phyloP scores from a whole-genome alignment of 768 basidiomycete species.

The Paxillus rubicundulus region DNA sequence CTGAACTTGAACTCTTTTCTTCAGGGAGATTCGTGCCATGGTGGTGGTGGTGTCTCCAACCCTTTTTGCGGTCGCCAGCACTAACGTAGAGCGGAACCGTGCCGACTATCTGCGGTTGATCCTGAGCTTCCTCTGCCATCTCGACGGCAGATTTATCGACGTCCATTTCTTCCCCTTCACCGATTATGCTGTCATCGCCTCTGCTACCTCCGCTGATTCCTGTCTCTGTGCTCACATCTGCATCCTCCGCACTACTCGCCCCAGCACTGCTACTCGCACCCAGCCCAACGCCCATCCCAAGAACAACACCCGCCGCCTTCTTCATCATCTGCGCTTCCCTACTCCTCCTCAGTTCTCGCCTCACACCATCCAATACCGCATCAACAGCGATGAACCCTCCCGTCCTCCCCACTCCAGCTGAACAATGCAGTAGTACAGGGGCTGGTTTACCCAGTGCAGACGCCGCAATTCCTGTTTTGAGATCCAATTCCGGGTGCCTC shows the following conservation, averaged over 20 bases:
- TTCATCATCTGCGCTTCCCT: slow-evolving; percentile 20
- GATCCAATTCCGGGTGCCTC: slow-evolving; percentile 46
- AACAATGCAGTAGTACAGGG: slow-evolving; percentile 83
- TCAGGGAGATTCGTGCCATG: not conserved
- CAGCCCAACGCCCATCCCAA: not conserved
- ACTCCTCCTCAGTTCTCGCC: slow-evolving; percentile 50
- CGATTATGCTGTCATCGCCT: slow-evolving; percentile 1
- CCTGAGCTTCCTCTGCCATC: not conserved
- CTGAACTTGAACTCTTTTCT: slow-evolving; percentile 15
- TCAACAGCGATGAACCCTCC: slow-evolving; percentile 92
- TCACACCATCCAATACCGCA: slow-evolving; percentile 74
- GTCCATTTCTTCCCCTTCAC: slow-evolving; percentile 20
- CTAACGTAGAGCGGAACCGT: slow-evolving; percentile 28
- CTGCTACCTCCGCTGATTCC: slow-evolving; percentile 2
- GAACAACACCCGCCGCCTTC: not conserved
- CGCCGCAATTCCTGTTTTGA: slow-evolving; percentile 52
- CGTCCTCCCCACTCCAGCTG: slow-evolving; percentile 93
- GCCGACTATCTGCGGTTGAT: slow-evolving; percentile 10
- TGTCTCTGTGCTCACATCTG: slow-evolving; percentile 8
- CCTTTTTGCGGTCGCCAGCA: slow-evolving; percentile 28
- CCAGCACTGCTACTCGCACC: not conserved
- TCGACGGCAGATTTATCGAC: slow-evolving; percentile 21
- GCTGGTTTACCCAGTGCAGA: slow-evolving; percentile 45
- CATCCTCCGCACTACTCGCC: slow-evolving; percentile 3
- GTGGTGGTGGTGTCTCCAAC: slow-evolving; percentile 7